Base-by-base conservation (phyloP, 2,329 filamentous ascomycete species). In the Neopestalotiopsis rosae region DNA sequence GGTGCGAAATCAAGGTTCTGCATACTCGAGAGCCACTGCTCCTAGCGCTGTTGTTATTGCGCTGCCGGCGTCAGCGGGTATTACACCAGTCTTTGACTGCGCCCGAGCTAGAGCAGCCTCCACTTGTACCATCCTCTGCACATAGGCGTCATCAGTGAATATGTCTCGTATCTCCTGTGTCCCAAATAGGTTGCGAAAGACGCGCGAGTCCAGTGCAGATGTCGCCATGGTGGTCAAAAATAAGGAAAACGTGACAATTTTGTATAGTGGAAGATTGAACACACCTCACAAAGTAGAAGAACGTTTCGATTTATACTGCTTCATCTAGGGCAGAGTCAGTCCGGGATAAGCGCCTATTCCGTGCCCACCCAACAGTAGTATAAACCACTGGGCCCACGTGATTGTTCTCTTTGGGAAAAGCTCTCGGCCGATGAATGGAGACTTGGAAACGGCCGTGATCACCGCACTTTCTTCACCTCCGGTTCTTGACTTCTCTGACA, bases 91-190 rank as follows among this genome's bases (percentile, higher is more conserved):
- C 64, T 79, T 77, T 2, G 84, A 83, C 72, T 88, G 84, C 9
- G 86, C 86, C 69, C 84, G 79, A 3, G 86, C 85, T 5, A 88
- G 78, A 13, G 86, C 86, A 1, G 83, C 82, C 74, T 88, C 86
- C 9, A 84, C 85, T 49, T 87, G 83, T 9, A 87, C 80, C 68
- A 85, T 84, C 63, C 81, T 80, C 38, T 79, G 75, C 70, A 62
- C 34, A n/a, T 62, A 62, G 59, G 59, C 59, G n/a, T 81, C 79
- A 68, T 87, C 85, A 34, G 83, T 81, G 73, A 87, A 87, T 67
- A 85, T 78, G 75, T 84, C 79, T 42, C 85, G 81, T 56, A 86
- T 84, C 70, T 86, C 84, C 4, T 86, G 81, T 1, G 84, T 87
- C 10, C 85, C 85, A 68, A 87, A 87, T 1, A 87, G 75, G 7